Base-by-base conservation (phyloP, 2,329 filamentous ascomycete species). In the Curvularia verruculosa region DNA sequence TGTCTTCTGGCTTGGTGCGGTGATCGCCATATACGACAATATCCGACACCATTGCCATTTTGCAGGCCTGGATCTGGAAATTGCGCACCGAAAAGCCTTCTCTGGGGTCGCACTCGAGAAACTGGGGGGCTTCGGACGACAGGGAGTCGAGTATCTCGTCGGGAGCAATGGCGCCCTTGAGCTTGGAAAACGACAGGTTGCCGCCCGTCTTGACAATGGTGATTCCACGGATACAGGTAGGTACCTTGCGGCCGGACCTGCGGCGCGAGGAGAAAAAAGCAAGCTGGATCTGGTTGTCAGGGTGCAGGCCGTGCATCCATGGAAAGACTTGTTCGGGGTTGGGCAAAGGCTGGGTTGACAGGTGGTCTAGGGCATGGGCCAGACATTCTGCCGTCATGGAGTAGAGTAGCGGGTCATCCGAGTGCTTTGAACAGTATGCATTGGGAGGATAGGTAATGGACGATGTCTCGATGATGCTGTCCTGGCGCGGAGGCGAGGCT, bases 21-120 rank as follows among this genome's bases (percentile, higher is more conserved):
- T 91, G 85, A 52, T 94, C 89, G 12, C 92, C 92, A 72, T 99
- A 99, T 1, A 99, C 85, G 39, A 99, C 84, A 62, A 99, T 91
- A 74, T 99, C 95, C 0, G 93, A 97, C 8, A 95, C 85, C 63
- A 90, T 86, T 52, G 93, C 93, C 63, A 91, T 81, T 75, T 99
- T 99, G 56, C 90, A 90, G 0, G 91, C 85, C 76, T 99, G 95
- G 37, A 98, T 98, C 68, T 98, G 94, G 72, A 99, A 99, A 75
- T 98, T 98, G 44, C 95, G 87, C 41, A 98, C 93, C 4, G 92
- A 96, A 73, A 98, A 98, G 8, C 95, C 95, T 64, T 96, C 91
- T 54, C 81, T 85, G 1, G 95, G 95, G 71, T 99, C 95, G 39
- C 89, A 84, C 41, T 96, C 91, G 59, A 92, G 79, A 71, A 99